These are phyloP conservation scores for Fusarium cyanostomum DNA, from an alignment of 2,329 filamentous ascomycete species.

Conservation along the genomic window DNA sequence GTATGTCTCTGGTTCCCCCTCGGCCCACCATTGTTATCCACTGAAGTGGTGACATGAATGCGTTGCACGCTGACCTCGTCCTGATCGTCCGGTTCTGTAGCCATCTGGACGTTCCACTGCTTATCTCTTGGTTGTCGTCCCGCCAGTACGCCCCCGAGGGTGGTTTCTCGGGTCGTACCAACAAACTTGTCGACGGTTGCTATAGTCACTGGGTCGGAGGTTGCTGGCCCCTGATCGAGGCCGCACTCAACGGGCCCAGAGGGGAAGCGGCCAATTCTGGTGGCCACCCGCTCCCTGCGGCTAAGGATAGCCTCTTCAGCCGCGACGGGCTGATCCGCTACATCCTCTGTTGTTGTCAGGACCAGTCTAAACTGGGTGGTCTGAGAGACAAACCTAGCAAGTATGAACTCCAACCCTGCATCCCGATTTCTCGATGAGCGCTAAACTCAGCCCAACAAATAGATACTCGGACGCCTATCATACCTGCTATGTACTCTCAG, in stretches of 20 bases:
- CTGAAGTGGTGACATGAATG: slow-evolving; percentile 45
- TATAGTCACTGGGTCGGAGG: slow-evolving; percentile 98
- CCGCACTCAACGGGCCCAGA: slow-evolving; percentile 69
- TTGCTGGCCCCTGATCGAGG: slow-evolving; percentile 92
- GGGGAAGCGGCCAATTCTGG: slow-evolving; percentile 42
- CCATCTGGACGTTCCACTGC: slow-evolving; percentile 77
- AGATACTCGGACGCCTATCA: slow-evolving; percentile 89
- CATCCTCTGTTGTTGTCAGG: slow-evolving; percentile 89
- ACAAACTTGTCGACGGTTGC: slow-evolving; percentile 97
- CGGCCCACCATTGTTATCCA: slow-evolving; percentile 38
- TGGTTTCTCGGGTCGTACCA: slow-evolving; percentile 91
- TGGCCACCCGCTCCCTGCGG: slow-evolving; percentile 44
- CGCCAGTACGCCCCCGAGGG: slow-evolving; percentile 92
- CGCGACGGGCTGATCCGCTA: slow-evolving; percentile 88
- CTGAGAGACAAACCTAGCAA: slow-evolving; percentile 93
- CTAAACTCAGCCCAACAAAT: slow-evolving; percentile 29
- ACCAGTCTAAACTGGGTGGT: slow-evolving; percentile 74
- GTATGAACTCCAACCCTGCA: slow-evolving; percentile 58
- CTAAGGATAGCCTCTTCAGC: slow-evolving; percentile 71
- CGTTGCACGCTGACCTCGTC: slow-evolving; percentile 48
- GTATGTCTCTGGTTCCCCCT: slow-evolving; percentile 57
- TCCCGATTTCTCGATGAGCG: slow-evolving; percentile 26
- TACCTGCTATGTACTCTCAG: slow-evolving; percentile 89
- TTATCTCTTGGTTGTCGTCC: slow-evolving; percentile 88
- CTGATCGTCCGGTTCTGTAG: slow-evolving; percentile 53